phyloP scores from a whole-genome alignment of 805 yeast species.

The Starmerella davenportii region DNA sequence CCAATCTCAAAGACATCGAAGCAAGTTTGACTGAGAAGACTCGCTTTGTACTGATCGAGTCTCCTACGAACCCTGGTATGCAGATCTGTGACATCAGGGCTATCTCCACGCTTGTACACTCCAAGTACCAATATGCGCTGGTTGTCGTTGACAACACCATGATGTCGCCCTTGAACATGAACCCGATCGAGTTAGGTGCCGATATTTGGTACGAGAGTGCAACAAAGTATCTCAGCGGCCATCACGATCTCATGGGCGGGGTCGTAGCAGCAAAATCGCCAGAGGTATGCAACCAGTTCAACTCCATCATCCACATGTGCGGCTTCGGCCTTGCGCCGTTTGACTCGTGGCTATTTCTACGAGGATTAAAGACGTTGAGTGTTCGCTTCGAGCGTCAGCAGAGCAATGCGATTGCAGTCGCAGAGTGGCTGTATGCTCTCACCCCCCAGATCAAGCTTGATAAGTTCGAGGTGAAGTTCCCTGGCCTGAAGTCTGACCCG shows the following conservation, averaged over 20 bases:
- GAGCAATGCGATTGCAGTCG: constrained; percentile 54
- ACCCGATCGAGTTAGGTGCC: constrained; percentile 70
- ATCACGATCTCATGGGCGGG: constrained; percentile 95
- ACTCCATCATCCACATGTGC: constrained; percentile 66
- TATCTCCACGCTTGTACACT: constrained; percentile 49
- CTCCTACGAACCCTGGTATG: constrained; percentile 87
- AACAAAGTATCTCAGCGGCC: constrained; percentile 83
- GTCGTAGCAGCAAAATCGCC: constrained; percentile 52
- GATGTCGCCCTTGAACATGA: constrained; percentile 82
- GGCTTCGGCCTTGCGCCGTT: constrained; percentile 88
- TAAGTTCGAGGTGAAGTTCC: constrained; percentile 55
- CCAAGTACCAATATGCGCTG: constrained; percentile 45
- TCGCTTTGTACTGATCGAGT: constrained; percentile 64
- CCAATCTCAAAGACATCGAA: constrained; percentile 44
- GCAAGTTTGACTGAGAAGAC: constrained; percentile 39
- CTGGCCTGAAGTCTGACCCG: constrained; percentile 69
- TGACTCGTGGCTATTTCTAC: constrained; percentile 72
- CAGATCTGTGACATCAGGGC: constrained; percentile 66
- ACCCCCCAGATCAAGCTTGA: constrained; percentile 25
- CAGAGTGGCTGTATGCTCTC: constrained; percentile 46
- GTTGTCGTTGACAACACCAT: constrained; percentile 91
- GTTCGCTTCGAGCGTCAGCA: constrained; percentile 80
- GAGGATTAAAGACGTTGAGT: constrained; percentile 79
- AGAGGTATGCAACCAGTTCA: constrained; percentile 49
- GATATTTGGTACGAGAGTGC: constrained; percentile 90